Percentiles rank a stretch among this genome's conserved stretches.
These are phyloP conservation scores for Obba rivulosa DNA, from an alignment of 768 basidiomycete genomes.

Conservation along the genomic window DNA sequence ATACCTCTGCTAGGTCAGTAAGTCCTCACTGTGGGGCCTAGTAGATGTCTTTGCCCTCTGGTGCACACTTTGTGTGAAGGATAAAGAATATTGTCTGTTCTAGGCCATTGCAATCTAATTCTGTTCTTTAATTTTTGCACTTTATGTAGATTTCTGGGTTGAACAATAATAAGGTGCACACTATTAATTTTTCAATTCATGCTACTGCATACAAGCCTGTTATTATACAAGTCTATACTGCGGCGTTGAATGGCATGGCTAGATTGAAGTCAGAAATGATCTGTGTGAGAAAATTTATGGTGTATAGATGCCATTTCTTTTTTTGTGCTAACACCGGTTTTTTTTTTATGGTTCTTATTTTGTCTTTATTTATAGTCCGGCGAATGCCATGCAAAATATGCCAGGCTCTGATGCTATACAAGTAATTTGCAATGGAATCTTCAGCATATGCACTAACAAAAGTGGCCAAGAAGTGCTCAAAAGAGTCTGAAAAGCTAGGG, in stretches of 20 bases:
- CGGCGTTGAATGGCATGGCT: slow-evolving; percentile 10
- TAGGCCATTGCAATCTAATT: slow-evolving; percentile 21
- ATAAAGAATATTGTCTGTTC: slow-evolving; percentile 23
- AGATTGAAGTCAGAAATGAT: slow-evolving; percentile 23
- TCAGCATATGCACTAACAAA: slow-evolving; percentile 27
- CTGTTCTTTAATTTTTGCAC: slow-evolving; percentile 12
- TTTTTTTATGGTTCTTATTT: slow-evolving; percentile 23
- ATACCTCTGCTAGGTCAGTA: slow-evolving; percentile 19
- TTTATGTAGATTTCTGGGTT: slow-evolving; percentile 25
- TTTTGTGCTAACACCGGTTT: slow-evolving; percentile 24
- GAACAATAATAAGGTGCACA: slow-evolving; percentile 27
- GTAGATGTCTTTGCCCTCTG: slow-evolving; percentile 26
- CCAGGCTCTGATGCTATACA: slow-evolving; percentile 37
- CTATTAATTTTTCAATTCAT: slow-evolving; percentile 33
- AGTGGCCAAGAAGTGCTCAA: slow-evolving; percentile 15
- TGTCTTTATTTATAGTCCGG: slow-evolving; percentile 23
- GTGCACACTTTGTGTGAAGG: slow-evolving; percentile 28
- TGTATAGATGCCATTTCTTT: not conserved
- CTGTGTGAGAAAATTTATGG: slow-evolving; percentile 18
- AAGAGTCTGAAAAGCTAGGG: slow-evolving; percentile 21
- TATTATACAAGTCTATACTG: slow-evolving; percentile 21
- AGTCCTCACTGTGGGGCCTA: slow-evolving; percentile 26
- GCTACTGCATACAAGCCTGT: slow-evolving; percentile 32
- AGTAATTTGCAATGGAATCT: slow-evolving; percentile 31
- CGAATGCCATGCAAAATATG: slow-evolving; percentile 35